A percentile compares a stretch with the other conserved stretches of the same genome.
These are phyloP conservation scores for Kazachstania sp. DNA, from an alignment of 1,139 yeast genomes.

Conservation along the genomic window DNA sequence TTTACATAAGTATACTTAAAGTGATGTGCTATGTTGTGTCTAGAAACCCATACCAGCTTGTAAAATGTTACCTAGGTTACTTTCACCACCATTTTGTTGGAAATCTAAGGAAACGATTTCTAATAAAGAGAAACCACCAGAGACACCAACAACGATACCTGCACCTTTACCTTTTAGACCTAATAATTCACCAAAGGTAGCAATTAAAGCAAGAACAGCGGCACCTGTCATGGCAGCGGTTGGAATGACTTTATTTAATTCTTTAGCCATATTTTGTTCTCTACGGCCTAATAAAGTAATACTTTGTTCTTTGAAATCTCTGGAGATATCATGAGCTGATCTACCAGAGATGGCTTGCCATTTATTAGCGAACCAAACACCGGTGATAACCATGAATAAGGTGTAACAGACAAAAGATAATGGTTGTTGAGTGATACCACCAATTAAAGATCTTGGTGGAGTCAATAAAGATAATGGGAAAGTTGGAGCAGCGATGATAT, in stretches of 20 bases:
- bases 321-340: constrained; percentile 71
- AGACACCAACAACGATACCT: constrained; percentile 56
- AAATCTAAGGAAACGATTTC: constrained; percentile 52
- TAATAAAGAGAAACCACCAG: constrained; percentile 62
- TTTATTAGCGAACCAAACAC: constrained; percentile 56
- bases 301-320: constrained; percentile 81
- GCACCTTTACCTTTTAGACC: constrained; percentile 71
- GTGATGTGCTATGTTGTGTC: no score
- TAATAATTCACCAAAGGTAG: constrained; percentile 54
- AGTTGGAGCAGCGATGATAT: constrained; percentile 26
- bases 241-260: constrained; percentile 68
- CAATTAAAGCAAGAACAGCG: constrained; percentile 46
- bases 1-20: no score
- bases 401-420: constrained; percentile 39
- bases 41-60: constrained; percentile 15
- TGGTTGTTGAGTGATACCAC: constrained; percentile 24
- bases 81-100: constrained; percentile 47
- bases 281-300: constrained; percentile 81
- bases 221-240: constrained; percentile 82
- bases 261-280: constrained; percentile 69
- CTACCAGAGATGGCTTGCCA: constrained; percentile 83
- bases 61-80: constrained; percentile 40
- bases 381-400: constrained; percentile 39
- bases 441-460: constrained; percentile 39
- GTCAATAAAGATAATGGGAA: constrained; percentile 30